phyloP scores from a whole-genome alignment of 345 rosid genomes.

The Diplotaxis tenuifolia region DNA sequence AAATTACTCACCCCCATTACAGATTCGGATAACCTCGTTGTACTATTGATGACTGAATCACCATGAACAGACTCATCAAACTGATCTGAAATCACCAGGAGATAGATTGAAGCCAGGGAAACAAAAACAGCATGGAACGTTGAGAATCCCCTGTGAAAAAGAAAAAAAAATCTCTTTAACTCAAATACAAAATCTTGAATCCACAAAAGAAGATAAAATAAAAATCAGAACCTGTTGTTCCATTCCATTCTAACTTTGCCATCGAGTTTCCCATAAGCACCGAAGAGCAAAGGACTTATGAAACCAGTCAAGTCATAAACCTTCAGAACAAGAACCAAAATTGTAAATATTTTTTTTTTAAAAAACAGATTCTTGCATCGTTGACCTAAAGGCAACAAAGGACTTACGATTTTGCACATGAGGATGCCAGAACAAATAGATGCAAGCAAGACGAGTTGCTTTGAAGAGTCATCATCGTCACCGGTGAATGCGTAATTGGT shows the following conservation, averaged over 20 bases:
- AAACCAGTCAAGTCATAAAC: conserved; percentile 62
- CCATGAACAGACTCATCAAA: conserved; percentile 55
- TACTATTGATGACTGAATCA: conserved; percentile 50
- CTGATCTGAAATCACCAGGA: conserved; percentile 57
- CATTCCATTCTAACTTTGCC: conserved; percentile 62
- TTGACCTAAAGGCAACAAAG: background rate
- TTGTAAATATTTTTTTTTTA: too few relatives aligned
- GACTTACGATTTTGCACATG: conserved; percentile 53
- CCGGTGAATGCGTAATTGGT: conserved; percentile 18
- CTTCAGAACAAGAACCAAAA: conserved; percentile 29
- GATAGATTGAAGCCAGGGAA: conserved; percentile 60
- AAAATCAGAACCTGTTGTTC: conserved; percentile 65
- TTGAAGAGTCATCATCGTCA: conserved; percentile 18
- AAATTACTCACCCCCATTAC: conserved; percentile 60
- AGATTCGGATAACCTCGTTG: conserved; percentile 52
- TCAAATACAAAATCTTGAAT: background rate
- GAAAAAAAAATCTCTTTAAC: background rate
- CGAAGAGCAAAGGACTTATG: conserved; percentile 49
- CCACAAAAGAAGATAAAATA: background rate
- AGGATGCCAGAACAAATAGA: conserved; percentile 45
- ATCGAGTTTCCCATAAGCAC: conserved; percentile 54
- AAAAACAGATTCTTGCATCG: background rate
- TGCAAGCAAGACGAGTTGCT: conserved; percentile 37
- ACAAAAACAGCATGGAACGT: conserved; percentile 74
- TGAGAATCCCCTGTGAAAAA: conserved; percentile 74